phyloP scores from a whole-genome alignment of 805 yeast genomes.

The Yamadazyma sp. region DNA sequence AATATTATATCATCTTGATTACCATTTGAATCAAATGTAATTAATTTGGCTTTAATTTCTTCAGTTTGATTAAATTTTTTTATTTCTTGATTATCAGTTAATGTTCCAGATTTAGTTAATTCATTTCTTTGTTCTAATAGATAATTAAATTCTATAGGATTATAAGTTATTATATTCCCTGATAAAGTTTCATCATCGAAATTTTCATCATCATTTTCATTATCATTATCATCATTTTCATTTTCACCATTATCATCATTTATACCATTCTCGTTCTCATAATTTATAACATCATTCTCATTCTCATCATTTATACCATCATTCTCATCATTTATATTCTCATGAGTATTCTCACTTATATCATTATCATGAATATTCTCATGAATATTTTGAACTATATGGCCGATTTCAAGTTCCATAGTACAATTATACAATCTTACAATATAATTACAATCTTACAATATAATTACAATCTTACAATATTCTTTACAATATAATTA shows the following conservation, averaged over 20 bases:
- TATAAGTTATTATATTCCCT: no score
- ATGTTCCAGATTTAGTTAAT: conserved; percentile 13
- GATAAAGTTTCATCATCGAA: no score
- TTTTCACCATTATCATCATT: neutral
- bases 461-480: no score
- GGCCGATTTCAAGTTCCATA: no score
- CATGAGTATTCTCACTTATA: conserved; percentile 1
- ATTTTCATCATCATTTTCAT: neutral
- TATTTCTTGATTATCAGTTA: conserved; percentile 8
- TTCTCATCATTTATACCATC: neutral
- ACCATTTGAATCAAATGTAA: conserved; percentile 1
- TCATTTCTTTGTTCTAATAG: conserved; percentile 9
- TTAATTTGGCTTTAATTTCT: neutral
- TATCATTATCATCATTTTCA: neutral
- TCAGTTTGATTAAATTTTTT: neutral
- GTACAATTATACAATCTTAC: no score
- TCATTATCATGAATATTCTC: no score
- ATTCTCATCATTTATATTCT: neutral
- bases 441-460: no score
- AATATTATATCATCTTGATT: neutral
- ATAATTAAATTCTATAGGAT: conserved; percentile 10
- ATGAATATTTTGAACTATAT: no score
- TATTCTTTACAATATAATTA: no score
- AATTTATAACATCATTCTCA: neutral
- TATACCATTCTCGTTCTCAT: neutral